Base-by-base conservation (phyloP, 2,329 filamentous ascomycete genomes). In the Cadophora sp. region DNA sequence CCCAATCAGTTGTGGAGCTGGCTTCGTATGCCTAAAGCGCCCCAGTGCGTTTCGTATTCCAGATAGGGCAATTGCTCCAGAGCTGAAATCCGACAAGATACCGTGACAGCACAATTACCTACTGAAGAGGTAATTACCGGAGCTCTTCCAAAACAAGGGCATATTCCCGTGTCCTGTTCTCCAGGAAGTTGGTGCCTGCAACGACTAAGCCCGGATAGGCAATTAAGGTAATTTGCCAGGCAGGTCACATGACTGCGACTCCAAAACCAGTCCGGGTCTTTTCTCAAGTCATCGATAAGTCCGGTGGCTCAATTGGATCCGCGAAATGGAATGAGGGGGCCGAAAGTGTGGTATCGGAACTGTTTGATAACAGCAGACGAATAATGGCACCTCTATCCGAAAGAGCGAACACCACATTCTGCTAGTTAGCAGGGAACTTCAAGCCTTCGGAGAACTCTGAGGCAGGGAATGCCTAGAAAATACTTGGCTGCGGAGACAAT, bases 21-120 rank as follows among this genome's bases (percentile, higher is more conserved):
- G 53, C 20, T 4, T 41, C 53, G 53, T 58, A 58, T 58, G 11
- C 51, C 53, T n/a, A 43, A 58, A 24, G 53, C 13, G 36, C 36
- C 8, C 36, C 8, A 16, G 22, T 43, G 53, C 53, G 39, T n/a
- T 33, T 58, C 53, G 53, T 58, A 58, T 58, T 58, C 53, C 53
- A 4, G 33, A 36, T 41, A 13, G 4, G 20, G 53, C 20, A 43
- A 58, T 22, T 41, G 36, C 8, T 58, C 33, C 30, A 24, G 20
- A n/a, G 11, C 9, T 56, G 30, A 27, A n/a, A 39, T 22, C n/a
- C 3, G 39, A 41, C 18, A 20, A 48, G n/a, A 20, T 48, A 11
- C 11, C 3, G 45, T 48, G 45, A n/a, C 45, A 48, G 24, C n/a
- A 48, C 3, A 48, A 3, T 22, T 22, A n/a, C 4, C 11, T 22